phyloP scores from a whole-genome alignment of 2,329 filamentous ascomycete genomes.

The Colletotrichum sp. region DNA sequence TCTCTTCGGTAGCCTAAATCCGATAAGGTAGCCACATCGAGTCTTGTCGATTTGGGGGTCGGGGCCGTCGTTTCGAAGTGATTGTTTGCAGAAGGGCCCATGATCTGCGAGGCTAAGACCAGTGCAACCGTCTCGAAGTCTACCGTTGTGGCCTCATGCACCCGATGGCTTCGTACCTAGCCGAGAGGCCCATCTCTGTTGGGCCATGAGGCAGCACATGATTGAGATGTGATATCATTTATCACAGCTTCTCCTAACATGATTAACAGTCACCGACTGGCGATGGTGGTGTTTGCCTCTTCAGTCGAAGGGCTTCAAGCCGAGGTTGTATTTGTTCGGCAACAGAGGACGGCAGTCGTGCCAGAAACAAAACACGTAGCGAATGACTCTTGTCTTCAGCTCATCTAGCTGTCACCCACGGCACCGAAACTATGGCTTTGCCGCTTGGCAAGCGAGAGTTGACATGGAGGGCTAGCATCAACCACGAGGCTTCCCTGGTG shows the following conservation, averaged over 20 bases:
- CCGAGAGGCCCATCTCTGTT: neutral
- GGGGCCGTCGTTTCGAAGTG: neutral
- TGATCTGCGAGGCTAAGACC: neutral
- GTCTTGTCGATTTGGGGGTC: neutral
- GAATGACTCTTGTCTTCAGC: neutral
- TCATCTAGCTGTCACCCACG: neutral
- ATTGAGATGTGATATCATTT: neutral
- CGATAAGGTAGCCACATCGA: neutral
- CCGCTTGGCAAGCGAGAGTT: neutral
- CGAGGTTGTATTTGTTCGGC: neutral
- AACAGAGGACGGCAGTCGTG: neutral
- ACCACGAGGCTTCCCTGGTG: neutral
- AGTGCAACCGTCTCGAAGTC: neutral
- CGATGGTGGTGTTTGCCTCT: neutral
- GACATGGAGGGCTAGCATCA: neutral
- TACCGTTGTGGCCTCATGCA: neutral
- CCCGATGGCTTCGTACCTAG: neutral
- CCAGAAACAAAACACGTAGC: neutral
- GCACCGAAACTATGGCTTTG: neutral
- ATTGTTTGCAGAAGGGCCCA: neutral
- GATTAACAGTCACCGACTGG: neutral
- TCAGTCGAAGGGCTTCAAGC: neutral
- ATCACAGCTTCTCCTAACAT: neutral
- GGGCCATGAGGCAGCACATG: neutral
- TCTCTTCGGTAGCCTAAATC: slow-evolving; percentile 7